Evolutionary conservation across 2,329 filamentous ascomycete genomes (phyloP).

Genomic region (Hypoxylon sp.): DNA sequence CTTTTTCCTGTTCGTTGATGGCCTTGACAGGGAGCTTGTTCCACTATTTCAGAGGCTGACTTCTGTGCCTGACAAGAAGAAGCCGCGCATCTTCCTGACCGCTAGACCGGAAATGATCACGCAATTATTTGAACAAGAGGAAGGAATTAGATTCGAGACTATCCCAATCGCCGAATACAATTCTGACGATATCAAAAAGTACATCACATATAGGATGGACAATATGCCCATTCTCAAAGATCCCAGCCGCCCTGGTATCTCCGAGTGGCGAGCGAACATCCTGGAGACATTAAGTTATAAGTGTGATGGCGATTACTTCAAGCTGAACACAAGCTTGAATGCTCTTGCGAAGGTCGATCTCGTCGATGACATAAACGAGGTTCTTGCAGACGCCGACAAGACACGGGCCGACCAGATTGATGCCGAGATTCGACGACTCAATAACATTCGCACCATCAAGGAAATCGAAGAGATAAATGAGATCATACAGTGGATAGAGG

Average conservation of each 20-base stretch:
- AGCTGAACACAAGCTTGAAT: slow-evolving; percentile 53
- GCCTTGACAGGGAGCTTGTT: slow-evolving; percentile 45
- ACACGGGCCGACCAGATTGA: slow-evolving; percentile 54
- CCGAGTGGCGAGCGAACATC: slow-evolving; percentile 55
- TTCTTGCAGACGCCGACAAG: slow-evolving; percentile 53
- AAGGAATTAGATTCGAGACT: slow-evolving; percentile 38
- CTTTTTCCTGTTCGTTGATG: slow-evolving; percentile 56
- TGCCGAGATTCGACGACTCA: slow-evolving; percentile 54
- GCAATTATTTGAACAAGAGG: slow-evolving; percentile 33
- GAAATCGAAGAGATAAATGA: slow-evolving; percentile 59
- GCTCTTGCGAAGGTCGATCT: slow-evolving; percentile 55
- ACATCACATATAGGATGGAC: slow-evolving; percentile 53
- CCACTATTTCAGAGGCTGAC: slow-evolving; percentile 50
- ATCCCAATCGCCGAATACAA: slow-evolving; percentile 51
- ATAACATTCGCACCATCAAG: slow-evolving; percentile 53
- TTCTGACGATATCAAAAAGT: slow-evolving; percentile 52
- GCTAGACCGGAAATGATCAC: slow-evolving; percentile 44
- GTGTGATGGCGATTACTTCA: slow-evolving; percentile 54
- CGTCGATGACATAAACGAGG: slow-evolving; percentile 55
- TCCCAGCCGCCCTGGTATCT: slow-evolving; percentile 47
- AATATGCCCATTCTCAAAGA: slow-evolving; percentile 54
- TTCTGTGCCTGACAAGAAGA: slow-evolving; percentile 37
- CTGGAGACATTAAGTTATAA: slow-evolving; percentile 49
- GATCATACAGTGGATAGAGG: slow-evolving; percentile 56
- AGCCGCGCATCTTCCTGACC: slow-evolving; percentile 52